These are phyloP conservation scores for Backusella psychrophila DNA, from an alignment of 192 early-diverging fungal species.

Conservation along the genomic window DNA sequence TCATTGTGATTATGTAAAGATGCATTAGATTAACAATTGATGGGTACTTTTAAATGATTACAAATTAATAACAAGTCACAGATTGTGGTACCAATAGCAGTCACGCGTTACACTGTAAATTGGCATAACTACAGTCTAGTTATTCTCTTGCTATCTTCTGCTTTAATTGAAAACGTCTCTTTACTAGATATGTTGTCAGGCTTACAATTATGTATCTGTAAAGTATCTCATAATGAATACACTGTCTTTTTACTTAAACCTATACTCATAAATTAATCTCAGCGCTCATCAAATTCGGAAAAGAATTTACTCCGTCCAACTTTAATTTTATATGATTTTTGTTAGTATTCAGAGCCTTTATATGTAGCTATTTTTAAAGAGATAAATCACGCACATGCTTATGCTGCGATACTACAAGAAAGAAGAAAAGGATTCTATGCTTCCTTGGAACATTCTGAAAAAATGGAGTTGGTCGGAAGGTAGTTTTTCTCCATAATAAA, in stretches of 20 bases:
- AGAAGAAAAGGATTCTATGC: neutral
- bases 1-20: neutral
- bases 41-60: neutral
- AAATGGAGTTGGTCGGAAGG: neutral
- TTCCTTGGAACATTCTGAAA: neutral
- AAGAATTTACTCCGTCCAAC: neutral
- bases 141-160: no score
- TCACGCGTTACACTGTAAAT: no score
- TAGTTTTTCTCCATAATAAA: neutral
- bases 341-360: no score
- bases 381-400: neutral
- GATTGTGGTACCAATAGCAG: neutral
- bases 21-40: neutral
- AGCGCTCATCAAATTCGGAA: neutral
- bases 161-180: no score
- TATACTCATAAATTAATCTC: no score
- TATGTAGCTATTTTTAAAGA: neutral
- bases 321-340: neutral
- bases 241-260: no score
- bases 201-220: no score
- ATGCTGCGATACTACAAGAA: neutral
- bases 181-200: no score
- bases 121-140: no score
- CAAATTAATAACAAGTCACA: no score
- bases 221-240: no score